Evolutionary conservation across 1,284 basidiomycete species (phyloP).

Genomic region (Boletellus dicymbophilus): DNA sequence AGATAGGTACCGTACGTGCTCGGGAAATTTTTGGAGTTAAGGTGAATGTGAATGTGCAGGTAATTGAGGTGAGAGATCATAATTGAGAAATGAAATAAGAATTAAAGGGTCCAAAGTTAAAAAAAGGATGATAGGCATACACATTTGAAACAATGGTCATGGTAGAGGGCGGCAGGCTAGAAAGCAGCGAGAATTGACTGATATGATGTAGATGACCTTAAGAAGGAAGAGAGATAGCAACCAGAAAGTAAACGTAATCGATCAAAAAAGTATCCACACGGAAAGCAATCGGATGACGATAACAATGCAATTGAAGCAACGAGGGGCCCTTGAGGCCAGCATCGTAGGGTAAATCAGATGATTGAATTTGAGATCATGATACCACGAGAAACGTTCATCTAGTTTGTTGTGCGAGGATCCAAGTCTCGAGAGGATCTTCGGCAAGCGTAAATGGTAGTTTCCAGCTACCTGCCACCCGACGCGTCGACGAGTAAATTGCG

Average conservation of each 20-base stretch:
- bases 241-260: constrained; percentile 12
- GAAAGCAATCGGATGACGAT: constrained; percentile 18
- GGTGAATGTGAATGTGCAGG: no score
- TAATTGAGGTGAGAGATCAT: not conserved
- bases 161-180: not conserved
- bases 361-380: not conserved
- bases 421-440: constrained; percentile 14
- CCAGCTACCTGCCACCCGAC: constrained; percentile 60
- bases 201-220: constrained; percentile 1
- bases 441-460: constrained; percentile 34
- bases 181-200: not conserved
- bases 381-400: not conserved
- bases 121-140: not conserved
- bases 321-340: constrained; percentile 4
- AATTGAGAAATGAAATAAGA: constrained; percentile 2
- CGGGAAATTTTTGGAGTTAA: no score
- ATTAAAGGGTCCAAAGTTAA: not conserved
- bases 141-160: not conserved
- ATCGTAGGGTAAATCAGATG: not conserved
- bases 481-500: constrained; percentile 45
- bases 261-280: constrained; percentile 24
- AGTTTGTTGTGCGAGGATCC: constrained; percentile 11
- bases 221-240: constrained; percentile 10
- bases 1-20: not conserved
- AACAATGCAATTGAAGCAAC: constrained; percentile 1